A percentile compares a stretch with the other conserved stretches of the same genome.
These are phyloP conservation scores for Cicer pinnatifidum DNA, from an alignment of 306 rosid genomes.

Conservation along the genomic window DNA sequence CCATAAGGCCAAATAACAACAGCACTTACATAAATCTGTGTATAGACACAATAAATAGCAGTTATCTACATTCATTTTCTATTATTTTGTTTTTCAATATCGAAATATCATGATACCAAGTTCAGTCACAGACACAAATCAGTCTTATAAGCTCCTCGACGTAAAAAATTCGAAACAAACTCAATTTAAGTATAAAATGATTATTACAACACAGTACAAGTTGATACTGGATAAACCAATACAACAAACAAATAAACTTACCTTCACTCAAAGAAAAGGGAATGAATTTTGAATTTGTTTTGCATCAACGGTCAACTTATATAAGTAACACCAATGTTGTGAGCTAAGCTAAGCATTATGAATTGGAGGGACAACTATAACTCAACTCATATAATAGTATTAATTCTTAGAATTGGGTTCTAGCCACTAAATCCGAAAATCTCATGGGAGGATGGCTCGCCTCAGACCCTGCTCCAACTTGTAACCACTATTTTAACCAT, in stretches of 20 bases:
- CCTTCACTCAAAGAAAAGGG: background rate
- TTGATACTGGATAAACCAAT: background rate
- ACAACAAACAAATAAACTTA: conserved; percentile 15
- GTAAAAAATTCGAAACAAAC: background rate
- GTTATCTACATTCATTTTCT: background rate
- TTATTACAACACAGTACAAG: background rate
- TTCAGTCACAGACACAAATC: conserved; percentile 2
- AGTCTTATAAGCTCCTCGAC: background rate
- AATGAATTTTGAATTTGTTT: background rate
- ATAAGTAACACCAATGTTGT: background rate
- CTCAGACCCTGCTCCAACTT: no score
- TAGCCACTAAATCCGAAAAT: background rate
- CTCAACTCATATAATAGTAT: background rate
- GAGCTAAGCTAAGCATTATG: background rate
- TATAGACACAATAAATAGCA: background rate
- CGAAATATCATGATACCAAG: background rate
- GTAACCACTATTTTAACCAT: no score
- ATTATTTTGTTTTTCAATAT: background rate
- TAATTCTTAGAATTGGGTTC: background rate
- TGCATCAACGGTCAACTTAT: background rate
- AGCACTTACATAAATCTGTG: background rate
- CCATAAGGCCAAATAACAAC: background rate
- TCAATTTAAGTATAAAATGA: conserved; percentile 2
- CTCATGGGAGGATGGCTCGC: no score
- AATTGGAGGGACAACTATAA: background rate